Evolutionary conservation across 306 rosid species (phyloP).

Genomic region (Sicyos edulis): DNA sequence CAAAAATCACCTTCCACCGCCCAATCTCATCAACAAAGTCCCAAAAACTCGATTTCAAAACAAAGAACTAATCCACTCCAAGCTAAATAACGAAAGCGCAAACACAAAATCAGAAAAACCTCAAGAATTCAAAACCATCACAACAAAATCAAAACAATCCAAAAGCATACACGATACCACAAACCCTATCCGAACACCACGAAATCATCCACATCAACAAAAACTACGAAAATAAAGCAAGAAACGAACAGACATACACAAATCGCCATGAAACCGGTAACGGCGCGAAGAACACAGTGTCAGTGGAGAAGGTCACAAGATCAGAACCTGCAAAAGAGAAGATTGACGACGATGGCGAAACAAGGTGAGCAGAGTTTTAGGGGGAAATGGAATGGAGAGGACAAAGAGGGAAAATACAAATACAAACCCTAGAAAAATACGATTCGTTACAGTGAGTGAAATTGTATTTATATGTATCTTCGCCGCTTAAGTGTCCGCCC

Average conservation of each 20-base stretch:
- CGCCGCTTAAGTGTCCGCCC: slow-evolving; percentile 6
- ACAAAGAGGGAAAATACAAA: not conserved
- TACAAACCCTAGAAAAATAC: not conserved
- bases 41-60: not conserved
- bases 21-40: not conserved
- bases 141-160: not conserved
- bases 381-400: not conserved
- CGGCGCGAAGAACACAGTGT: not conserved
- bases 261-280: not conserved
- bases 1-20: not conserved
- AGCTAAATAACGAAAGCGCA: not conserved
- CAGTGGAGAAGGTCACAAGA: not conserved
- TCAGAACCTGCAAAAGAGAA: not conserved
- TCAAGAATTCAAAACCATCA: not conserved
- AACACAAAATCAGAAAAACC: not conserved
- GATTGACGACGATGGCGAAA: not conserved
- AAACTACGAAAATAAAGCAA: not conserved
- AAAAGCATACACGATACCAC: not conserved
- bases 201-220: not conserved
- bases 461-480: not conserved
- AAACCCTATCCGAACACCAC: slow-evolving; percentile 7
- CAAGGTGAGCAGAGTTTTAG: slow-evolving; percentile 5
- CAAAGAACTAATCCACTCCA: not conserved
- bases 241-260: not conserved
- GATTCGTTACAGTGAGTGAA: not conserved